Base-by-base conservation (phyloP, 768 basidiomycete genomes). In the Hortiboletus flavorubellus region DNA sequence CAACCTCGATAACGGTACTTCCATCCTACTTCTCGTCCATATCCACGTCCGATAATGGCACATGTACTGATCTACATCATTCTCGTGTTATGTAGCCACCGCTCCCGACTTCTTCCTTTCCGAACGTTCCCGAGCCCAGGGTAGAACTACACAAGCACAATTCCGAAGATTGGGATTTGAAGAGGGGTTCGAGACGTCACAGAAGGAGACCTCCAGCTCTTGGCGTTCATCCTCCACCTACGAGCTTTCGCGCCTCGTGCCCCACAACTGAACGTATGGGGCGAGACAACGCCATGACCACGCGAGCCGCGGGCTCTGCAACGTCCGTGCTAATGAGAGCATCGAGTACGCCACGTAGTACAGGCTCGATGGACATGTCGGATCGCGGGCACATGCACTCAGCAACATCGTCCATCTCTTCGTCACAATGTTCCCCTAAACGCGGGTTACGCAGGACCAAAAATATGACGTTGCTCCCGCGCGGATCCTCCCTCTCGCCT, bases 401-500 rank as follows among this genome's bases (percentile, higher is more conserved):
- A 4, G 26, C 26, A 38, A 65, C 60, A 45, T 43, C 50, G 45
- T 71, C 65, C 29, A 15, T 59, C 39, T 59, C 64, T 2, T 68
- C 71, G 1, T 69, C 65, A 29, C 62, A 55, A 23, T 64, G 59
- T 48, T 67, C 60, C 39, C 69, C 71, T 56, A 59, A 45, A 16
- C 74, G 68, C n/a, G 72, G 70, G 14, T 59, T 79, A 11, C 75
- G 75, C 48, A 75, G 76, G 51, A 72, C 70, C 58, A 74, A 73
- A 56, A 72, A 70, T 33, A 63, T 75, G 60, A 62, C 70, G 51
- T 49, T 70, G 21, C 63, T 68, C 21, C 66, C 68, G n/a, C 51
- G 62, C 43, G 70, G 60, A 55, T 64, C 66, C 34, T 60, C 71
- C 1, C 43, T 54, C 31, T 69, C 60, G 21, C 39, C 55, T 47